Conservation (phyloP, 305 asterid species). For the Caryopteris hybrid region DNA sequence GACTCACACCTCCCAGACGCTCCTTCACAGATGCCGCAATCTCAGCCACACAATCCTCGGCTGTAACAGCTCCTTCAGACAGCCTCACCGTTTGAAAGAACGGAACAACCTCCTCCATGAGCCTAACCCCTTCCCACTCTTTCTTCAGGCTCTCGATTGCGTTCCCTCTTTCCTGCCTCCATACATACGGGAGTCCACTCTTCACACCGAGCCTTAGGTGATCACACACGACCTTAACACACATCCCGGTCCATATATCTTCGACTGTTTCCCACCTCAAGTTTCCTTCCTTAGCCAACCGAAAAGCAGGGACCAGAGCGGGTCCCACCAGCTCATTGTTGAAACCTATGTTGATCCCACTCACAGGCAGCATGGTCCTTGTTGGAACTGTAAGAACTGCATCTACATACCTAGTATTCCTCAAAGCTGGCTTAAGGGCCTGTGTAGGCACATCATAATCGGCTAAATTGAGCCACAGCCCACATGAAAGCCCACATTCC, state of each 20-base stretch:
- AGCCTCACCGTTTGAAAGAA: conserved; percentile 69
- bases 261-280: conserved; percentile 90
- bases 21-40: conserved; percentile 67
- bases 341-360: conserved; percentile 78
- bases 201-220: conserved; percentile 76
- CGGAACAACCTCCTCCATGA: conserved; percentile 85
- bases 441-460: conserved; percentile 93
- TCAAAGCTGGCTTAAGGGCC: conserved; percentile 59
- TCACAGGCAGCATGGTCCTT: conserved; percentile 64
- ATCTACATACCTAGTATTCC: conserved; percentile 70
- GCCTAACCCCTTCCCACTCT: conserved; percentile 96
- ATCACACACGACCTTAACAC: conserved; percentile 78
- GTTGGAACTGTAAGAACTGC: conserved; percentile 85
- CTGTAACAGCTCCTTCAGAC: conserved; percentile 48
- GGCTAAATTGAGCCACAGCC: conserved; percentile 87
- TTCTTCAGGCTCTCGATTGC: conserved; percentile 82
- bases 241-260: conserved; percentile 90
- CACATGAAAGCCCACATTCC: conserved; percentile 78
- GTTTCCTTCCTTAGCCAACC: conserved; percentile 74
- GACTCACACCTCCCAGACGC: conserved; percentile 42
- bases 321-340: conserved; percentile 77
- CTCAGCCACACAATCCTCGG: conserved; percentile 78
- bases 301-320: conserved; percentile 68
- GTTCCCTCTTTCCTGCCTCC: conserved; percentile 77
- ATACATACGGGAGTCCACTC: conserved; percentile 84